Conservation (phyloP, 257 asterid genomes). For the Solanum appendiculatum region DNA sequence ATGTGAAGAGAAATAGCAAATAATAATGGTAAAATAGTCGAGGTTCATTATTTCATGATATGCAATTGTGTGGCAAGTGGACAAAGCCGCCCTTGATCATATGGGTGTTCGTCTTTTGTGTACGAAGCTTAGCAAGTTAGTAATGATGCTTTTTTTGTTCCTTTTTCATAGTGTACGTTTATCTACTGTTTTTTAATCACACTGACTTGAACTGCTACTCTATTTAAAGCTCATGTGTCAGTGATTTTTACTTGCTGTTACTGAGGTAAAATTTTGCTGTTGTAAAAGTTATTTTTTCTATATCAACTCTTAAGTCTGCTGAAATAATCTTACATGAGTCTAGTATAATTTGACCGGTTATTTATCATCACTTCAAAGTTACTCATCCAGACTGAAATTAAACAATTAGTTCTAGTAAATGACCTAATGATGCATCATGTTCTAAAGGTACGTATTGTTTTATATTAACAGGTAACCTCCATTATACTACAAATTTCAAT, state of each 20-base stretch:
- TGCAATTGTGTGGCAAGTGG: not conserved
- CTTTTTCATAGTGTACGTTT: not conserved
- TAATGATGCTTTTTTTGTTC: not conserved
- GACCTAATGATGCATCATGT: not conserved
- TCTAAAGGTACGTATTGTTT: not conserved
- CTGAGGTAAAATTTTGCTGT: not conserved
- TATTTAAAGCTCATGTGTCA: not conserved
- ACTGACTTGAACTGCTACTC: not conserved
- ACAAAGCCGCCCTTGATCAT: not conserved
- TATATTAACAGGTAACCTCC: not conserved
- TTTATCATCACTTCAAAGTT: not conserved
- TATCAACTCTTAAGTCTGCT: not conserved
- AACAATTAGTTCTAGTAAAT: not conserved
- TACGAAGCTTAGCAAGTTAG: not conserved
- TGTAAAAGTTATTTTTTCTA: not conserved
- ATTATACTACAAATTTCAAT: not conserved
- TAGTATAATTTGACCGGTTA: not conserved
- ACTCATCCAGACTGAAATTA: not conserved
- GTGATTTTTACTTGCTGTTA: not conserved
- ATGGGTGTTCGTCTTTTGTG: not conserved
- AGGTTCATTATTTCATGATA: not conserved
- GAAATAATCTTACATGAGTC: not conserved
- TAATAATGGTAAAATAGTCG: not conserved
- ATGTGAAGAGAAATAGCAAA: not conserved
- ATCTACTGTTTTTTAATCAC: not conserved